These are phyloP conservation scores for Magnaporthiopsis incrustans DNA, from an alignment of 2,329 filamentous ascomycete species.

Conservation along the genomic window DNA sequence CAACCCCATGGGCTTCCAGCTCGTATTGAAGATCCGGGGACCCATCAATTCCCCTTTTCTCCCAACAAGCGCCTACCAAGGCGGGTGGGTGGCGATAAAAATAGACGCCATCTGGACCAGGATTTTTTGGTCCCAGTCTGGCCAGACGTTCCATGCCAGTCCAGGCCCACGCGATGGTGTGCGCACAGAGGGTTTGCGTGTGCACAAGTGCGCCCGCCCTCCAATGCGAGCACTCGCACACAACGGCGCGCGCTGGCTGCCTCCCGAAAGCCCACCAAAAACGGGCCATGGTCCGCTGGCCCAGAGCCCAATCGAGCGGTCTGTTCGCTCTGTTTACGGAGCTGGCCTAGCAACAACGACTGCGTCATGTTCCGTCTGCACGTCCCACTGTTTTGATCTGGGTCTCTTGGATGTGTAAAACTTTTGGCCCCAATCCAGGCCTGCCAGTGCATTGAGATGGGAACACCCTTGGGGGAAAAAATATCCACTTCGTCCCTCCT, in stretches of 20 bases:
- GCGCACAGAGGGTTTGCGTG: too few relatives aligned
- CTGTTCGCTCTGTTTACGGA: background rate
- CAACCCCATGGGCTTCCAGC: background rate
- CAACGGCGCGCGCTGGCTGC: background rate
- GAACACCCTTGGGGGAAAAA: background rate
- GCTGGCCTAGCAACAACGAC: background rate
- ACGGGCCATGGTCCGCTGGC: background rate
- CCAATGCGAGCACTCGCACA: background rate
- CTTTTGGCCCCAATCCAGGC: background rate
- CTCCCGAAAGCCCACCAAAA: background rate
- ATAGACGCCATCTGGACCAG: background rate
- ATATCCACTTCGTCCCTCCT: background rate
- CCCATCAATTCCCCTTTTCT: background rate
- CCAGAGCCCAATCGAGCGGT: background rate
- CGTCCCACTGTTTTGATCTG: background rate
- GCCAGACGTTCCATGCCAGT: background rate
- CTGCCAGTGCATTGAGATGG: background rate
- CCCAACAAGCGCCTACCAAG: background rate
- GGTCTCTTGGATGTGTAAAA: background rate
- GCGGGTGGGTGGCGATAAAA: background rate
- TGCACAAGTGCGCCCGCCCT: background rate
- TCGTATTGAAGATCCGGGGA: background rate
- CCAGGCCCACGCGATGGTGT: background rate
- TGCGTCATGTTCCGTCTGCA: background rate
- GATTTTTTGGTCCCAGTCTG: background rate